Base-by-base conservation (phyloP, 257 asterid genomes). In the Solanum corneliomulleri region DNA sequence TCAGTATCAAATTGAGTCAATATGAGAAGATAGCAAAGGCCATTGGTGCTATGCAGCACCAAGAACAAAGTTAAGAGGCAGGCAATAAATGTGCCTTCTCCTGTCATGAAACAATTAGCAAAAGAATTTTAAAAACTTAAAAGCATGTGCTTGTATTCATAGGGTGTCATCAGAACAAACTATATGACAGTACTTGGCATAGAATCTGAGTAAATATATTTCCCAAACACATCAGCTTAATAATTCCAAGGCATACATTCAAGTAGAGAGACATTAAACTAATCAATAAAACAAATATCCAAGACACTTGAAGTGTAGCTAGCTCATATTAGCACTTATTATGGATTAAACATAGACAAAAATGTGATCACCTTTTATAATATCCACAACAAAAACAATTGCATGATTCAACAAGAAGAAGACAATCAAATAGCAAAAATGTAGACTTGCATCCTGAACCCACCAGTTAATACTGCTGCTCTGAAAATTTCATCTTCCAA, bases 401-500 rank as follows among this genome's bases (percentile, higher is more conserved):
- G 85, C 45, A 47, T 49, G 69, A 81, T 49, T 81, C 45, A 81
- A 81, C 69, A 81, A 80, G 44, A 25, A 42, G 58, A n/a, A 5
- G 68, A 49, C 58, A 29, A 81, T 11, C 18, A 29, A 81, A 81
- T 49, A 81, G 85, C 7, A 81, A 52, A 49, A 49, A 20, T 29
- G 69, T 31, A 47, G 45, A 31, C 29, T 88, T 47, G 84, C 37
- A 87, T 31, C 56, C 88, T 83, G 88, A 71, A 89, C 94, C 90
- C 86, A 94, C 99, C 99, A 42, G 92, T 90, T 86, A 88, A 87
- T 84, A 92, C 52, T 69, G 98, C 91, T 88, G 90, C 94, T 75
- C 88, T 89, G 88, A 95, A 95, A 82, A 90, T 86, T 83, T 92
- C 94, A 86, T 96, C 98, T 81, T 92, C 98, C 92, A 92, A 85